These are phyloP conservation scores for Penicillium riverlandense DNA, from an alignment of 495 filamentous ascomycete species.

Conservation along the genomic window DNA sequence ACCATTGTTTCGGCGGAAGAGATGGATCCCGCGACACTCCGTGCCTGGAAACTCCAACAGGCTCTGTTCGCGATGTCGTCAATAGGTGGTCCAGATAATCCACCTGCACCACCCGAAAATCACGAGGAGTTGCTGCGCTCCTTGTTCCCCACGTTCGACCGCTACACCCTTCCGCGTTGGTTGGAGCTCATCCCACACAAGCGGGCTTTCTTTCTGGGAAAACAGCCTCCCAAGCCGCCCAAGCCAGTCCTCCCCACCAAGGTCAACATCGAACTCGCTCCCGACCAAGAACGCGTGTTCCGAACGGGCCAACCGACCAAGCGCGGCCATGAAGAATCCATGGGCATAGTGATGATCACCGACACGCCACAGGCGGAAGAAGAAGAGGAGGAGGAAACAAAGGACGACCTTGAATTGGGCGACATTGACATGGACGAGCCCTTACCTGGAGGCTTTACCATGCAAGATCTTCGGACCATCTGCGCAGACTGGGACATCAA, in stretches of 20 bases:
- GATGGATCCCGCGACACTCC: slow-evolving; percentile 38
- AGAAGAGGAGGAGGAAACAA: slow-evolving; percentile 46
- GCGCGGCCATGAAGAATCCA: slow-evolving; percentile 44
- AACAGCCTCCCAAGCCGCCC: slow-evolving; percentile 64
- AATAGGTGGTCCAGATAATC: slow-evolving; percentile 26
- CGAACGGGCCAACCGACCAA: slow-evolving; percentile 54
- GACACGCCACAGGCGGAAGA: slow-evolving; percentile 45
- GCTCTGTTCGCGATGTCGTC: slow-evolving; percentile 44
- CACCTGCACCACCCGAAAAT: slow-evolving; percentile 54
- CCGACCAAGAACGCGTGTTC: slow-evolving; percentile 77
- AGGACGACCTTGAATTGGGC: slow-evolving; percentile 49
- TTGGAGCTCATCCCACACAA: slow-evolving; percentile 68
- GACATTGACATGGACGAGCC: slow-evolving; percentile 45
- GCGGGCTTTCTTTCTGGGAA: slow-evolving; percentile 61
- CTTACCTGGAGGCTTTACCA: slow-evolving; percentile 55
- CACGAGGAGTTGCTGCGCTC: slow-evolving; percentile 60
- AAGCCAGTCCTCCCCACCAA: slow-evolving; percentile 81
- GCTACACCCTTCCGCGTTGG: slow-evolving; percentile 56
- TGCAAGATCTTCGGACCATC: slow-evolving; percentile 68
- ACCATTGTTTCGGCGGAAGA: slow-evolving; percentile 31
- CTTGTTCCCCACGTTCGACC: slow-evolving; percentile 64
- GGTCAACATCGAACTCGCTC: slow-evolving; percentile 71
- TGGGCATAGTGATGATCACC: slow-evolving; percentile 49
- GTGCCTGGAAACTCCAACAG: slow-evolving; percentile 45
- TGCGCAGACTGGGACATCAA: slow-evolving; percentile 77